Base-by-base conservation (phyloP, 2,329 filamentous ascomycete species). In the Colletotrichum musicola region DNA sequence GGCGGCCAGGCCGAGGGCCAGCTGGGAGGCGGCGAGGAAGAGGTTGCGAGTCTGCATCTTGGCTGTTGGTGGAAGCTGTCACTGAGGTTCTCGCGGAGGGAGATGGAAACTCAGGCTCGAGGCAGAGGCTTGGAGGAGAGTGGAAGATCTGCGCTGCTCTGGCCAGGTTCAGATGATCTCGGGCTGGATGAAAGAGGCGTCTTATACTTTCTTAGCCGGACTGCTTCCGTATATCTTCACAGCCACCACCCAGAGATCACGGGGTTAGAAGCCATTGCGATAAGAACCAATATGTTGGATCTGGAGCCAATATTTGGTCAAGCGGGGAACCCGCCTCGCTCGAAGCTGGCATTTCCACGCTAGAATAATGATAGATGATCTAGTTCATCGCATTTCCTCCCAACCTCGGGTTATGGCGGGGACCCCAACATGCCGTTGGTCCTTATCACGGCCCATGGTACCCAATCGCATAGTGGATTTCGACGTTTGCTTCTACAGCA, bases 1-100 rank as follows among this genome's bases (percentile, higher is more conserved):
- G 9, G 66, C 66, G 12, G 66, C 66, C 7, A 69, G 66, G 44
- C 62, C 62, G 25, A 65, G 18, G 38, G 62, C 62, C 55, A 69
- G 42, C 27, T 66, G 55, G 14, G 62, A 69, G 2, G 62, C 66
- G 6, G 50, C 56, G 18, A 66, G 50, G 18, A 69, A 44, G 18
- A 69, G 9, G 35, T 22, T 66, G 16, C 49, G 50, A 18, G 55
- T 56, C 25, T 69, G 62, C 66, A 61, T 69, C 35, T 61, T 57
- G 56, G 14, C 27, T 49, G 3, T 13, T 2, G 9, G 13, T 10
- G 9, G 30, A 4, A 2, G 30, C 30, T 35, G 30, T 10, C 6
- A 10, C 30, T 35, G 30, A 35, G 25, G 10, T 40, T 49, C 18
- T 58, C 13, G 44, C 13, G 44, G 16, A 4, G 20, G 5, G 4